Conservation (phyloP, 2,329 filamentous ascomycete genomes). For the Neofusicoccum laricinum region DNA sequence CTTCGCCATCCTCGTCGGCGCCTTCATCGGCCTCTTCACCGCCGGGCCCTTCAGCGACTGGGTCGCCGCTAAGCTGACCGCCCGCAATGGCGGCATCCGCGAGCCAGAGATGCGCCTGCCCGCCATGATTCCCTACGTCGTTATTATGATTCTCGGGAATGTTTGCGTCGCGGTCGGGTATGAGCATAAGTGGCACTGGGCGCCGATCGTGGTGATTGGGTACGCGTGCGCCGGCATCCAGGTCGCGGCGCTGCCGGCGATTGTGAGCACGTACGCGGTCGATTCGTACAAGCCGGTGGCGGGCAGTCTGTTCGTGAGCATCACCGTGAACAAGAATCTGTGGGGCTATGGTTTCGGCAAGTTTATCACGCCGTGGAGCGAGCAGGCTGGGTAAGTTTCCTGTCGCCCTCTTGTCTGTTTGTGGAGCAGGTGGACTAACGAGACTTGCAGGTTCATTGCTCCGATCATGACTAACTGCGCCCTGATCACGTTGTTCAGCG, state of each 20-base stretch:
- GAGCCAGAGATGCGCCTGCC: slow-evolving; percentile 59
- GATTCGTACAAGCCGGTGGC: slow-evolving; percentile 64
- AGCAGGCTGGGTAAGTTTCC: slow-evolving; percentile 40
- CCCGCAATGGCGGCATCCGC: slow-evolving; percentile 52
- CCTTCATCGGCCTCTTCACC: slow-evolving; percentile 53
- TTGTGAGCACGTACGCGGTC: slow-evolving; percentile 58
- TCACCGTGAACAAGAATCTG: slow-evolving; percentile 63
- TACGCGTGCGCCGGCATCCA: slow-evolving; percentile 58
- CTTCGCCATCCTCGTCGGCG: slow-evolving; percentile 55
- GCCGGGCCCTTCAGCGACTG: slow-evolving; percentile 57
- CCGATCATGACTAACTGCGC: slow-evolving; percentile 61
- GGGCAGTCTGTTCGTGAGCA: slow-evolving; percentile 57
- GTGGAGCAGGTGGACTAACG: background rate
- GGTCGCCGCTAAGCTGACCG: slow-evolving; percentile 54
- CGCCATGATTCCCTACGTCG: slow-evolving; percentile 56
- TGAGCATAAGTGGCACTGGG: slow-evolving; percentile 53
- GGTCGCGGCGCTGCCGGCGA: slow-evolving; percentile 59
- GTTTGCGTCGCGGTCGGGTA: slow-evolving; percentile 55
- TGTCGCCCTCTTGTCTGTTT: background rate
- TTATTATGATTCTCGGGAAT: slow-evolving; percentile 57
- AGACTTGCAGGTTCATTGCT: slow-evolving; percentile 39
- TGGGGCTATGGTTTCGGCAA: slow-evolving; percentile 61
- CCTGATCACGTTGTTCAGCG: slow-evolving; percentile 53
- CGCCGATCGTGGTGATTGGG: slow-evolving; percentile 57
- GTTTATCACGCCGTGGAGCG: slow-evolving; percentile 54